A percentile compares a stretch with the other conserved stretches of the same genome.
Evolutionary conservation across 2,329 filamentous ascomycete genomes (phyloP).

Genomic region (Nigrograna mackinnonii): DNA sequence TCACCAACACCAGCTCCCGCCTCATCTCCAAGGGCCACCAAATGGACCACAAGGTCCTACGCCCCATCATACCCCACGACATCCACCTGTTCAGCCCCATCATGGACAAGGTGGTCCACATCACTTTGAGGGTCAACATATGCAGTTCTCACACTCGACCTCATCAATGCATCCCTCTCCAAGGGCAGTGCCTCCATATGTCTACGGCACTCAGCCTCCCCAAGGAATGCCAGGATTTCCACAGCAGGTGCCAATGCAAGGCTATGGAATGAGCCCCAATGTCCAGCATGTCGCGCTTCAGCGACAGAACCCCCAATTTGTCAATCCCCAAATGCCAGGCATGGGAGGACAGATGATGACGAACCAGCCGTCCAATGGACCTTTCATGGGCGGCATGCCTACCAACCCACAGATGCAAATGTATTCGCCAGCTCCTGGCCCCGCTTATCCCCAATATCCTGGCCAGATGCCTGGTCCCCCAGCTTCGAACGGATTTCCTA

Average conservation of each 20-base stretch:
- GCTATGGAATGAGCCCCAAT: conserved; percentile 70
- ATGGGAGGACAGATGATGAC: conserved; percentile 83
- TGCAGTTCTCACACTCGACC: conserved; percentile 81
- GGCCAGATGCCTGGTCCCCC: conserved; percentile 54
- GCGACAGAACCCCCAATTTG: conserved; percentile 74
- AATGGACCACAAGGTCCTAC: conserved; percentile 70
- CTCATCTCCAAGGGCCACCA: conserved; percentile 75
- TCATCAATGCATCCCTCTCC: conserved; percentile 84
- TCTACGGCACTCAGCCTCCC: conserved; percentile 66
- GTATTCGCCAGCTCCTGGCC: conserved; percentile 70
- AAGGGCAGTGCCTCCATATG: conserved; percentile 70
- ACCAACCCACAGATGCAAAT: conserved; percentile 76
- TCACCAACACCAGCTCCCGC: conserved; percentile 82
- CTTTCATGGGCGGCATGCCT: conserved; percentile 70
- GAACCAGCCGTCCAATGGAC: conserved; percentile 68
- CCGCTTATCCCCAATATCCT: conserved; percentile 69
- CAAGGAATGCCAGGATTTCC: conserved; percentile 52
- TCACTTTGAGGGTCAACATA: conserved; percentile 80
- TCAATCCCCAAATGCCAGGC: conserved; percentile 68
- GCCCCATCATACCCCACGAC: conserved; percentile 77
- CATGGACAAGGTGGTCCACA: conserved; percentile 69
- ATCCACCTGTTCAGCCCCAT: conserved; percentile 75
- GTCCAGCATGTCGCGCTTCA: conserved; percentile 72
- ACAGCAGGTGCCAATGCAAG: conserved; percentile 65
- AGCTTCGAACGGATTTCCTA: conserved; percentile 80